Base-by-base conservation (phyloP, 495 filamentous ascomycete species). In the Hyaloscypha variabilis region DNA sequence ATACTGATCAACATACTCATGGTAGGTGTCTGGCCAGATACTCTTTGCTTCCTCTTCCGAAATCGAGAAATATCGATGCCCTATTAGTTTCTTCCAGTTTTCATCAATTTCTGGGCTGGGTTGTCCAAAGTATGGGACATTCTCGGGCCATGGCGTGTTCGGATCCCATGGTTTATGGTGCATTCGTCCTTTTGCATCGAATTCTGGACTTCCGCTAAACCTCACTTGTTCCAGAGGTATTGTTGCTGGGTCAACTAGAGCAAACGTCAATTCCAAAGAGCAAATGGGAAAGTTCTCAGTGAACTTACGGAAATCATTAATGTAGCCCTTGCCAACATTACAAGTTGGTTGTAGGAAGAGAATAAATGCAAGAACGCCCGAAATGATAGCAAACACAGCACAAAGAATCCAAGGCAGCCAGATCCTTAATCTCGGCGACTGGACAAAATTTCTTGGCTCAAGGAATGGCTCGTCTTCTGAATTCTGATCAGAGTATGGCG, bases 1-100 rank as follows among this genome's bases (percentile, higher is more conserved):
- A 11, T 50, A 26, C 23, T 63, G 50, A 36, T 67, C 65, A 14
- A 58, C 28, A n/a, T 67, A 67, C 11, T 63, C 53, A 4, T 25
- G 29, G 36, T 67, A 63, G 8, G 14, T 42, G 28, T 62, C 65
- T 39, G 54, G 54, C 49, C 49, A 67, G 25, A 63, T n/a, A 24
- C 10, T 46, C 29, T 63, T 67, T 53, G 65, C 65, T 30, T 67
- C 65, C 3, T 58, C 34, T 39, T 67, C 65, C 14, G 65, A 67
- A n/a, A 67, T 62, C 11, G 65, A 67, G 54, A 67, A 67, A 24
- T 67, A 63, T 29, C 65, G 30, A 8, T 21, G 28, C 10, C 60
- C 57, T 25, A 67, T 60, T 30, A 62, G 58, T 25, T 62, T 50
- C 17, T 58, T 21, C 65, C 65, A 67, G 28, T 60, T 61, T 24